Base-by-base conservation (phyloP, 345 rosid genomes). In the Lepidium didymum region DNA sequence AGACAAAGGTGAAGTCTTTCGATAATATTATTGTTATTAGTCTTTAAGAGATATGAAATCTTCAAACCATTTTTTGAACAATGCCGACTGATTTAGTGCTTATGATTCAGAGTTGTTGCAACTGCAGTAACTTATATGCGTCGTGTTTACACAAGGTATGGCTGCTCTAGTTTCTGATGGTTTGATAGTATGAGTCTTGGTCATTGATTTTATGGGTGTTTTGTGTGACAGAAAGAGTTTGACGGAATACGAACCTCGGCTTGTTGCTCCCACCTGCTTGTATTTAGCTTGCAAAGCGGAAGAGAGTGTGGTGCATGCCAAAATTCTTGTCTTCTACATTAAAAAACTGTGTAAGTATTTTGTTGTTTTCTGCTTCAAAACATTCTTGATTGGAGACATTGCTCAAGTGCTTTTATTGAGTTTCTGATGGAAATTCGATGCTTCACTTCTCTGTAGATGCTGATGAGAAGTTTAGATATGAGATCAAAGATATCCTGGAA, bases 221-320 rank as follows among this genome's bases (percentile, higher is more conserved):
- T 38, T 62, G 40, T 51, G 80, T 80, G 70, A 27, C 85, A 94
- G 99, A 71, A 94, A 82, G 85, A 87, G 95, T 64, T 80, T 94
- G 88, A 78, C 88, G 13, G 96, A 91, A 56, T 91, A 87, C 62
- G 99, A 94, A 79, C 99, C 99, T 21, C 82, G 94, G 11, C 91
- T 89, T 70, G 97, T 91, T 44, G 95, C 96, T 74, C 97, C 99
- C 9, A 79, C 91, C 45, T 94, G 99, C 85, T 84, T 94, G 80
- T 94, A 91, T 75, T 80, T 94, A 85, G 99, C 99, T 46, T 84
- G 97, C 31, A 94, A 91, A 81, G 99, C 96, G 68, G 99, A 94
- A 81, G 99, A 94, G 82, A 87, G 97, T 89, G 88, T 89, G 5
- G 84, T 91, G 65, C 99, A 86, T 78, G 97, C 96, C 74, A 86